Percentiles rank a stretch among this genome's conserved stretches.
Conservation (phyloP, 164 flowering plant species). For the Umbilicus rupestris region DNA sequence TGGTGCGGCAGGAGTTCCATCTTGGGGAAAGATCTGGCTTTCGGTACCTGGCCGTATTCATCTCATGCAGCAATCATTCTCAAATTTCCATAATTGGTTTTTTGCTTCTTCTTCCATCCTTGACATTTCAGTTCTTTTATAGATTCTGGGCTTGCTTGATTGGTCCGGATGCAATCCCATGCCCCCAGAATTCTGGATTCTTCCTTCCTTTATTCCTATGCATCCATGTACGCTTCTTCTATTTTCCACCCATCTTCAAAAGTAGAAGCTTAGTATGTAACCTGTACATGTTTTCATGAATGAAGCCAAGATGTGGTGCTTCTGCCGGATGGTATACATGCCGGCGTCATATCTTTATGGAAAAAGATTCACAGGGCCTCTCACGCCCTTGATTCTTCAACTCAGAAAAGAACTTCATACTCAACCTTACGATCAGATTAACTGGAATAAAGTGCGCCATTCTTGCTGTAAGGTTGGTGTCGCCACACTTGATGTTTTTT, state of each 20-base stretch:
- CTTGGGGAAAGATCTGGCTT: conserved; percentile 1
- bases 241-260: not conserved
- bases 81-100: not conserved
- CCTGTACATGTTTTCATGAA: no score
- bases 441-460: not conserved
- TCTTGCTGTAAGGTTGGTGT: not conserved
- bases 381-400: no score
- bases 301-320: no score
- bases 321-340: no score
- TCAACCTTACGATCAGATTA: not conserved
- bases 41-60: no score
- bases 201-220: not conserved
- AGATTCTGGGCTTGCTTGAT: not conserved
- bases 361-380: no score
- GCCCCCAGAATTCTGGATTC: not conserved
- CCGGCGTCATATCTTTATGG: no score
- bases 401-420: not conserved
- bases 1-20: not conserved
- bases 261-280: not conserved
- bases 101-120: no score
- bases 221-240: not conserved
- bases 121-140: not conserved
- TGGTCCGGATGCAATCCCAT: conserved; percentile 1
- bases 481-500: not conserved
- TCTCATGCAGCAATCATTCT: not conserved